phyloP scores from a whole-genome alignment of 192 early-diverging fungal genomes.

The Lobosporangium transversale region DNA sequence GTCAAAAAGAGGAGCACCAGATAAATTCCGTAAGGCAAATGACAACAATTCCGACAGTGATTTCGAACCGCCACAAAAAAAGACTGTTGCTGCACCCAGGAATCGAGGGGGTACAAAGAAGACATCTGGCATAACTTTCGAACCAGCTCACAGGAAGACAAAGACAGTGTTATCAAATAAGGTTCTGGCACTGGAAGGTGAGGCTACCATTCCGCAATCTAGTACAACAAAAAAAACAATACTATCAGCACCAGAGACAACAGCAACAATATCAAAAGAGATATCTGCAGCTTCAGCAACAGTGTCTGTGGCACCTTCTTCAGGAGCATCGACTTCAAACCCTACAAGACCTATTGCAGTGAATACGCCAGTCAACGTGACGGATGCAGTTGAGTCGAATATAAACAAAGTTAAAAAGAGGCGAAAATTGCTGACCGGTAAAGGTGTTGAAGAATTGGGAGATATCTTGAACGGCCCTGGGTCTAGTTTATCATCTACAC shows the following conservation, averaged over 20 bases:
- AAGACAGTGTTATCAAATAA: background rate
- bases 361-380: background rate
- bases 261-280: background rate
- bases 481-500: constrained; percentile 12
- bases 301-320: background rate
- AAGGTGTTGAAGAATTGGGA: constrained; percentile 37
- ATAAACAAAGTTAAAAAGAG: constrained; percentile 40
- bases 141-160: constrained; percentile 6
- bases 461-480: constrained; percentile 46
- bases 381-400: background rate
- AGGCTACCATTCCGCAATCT: background rate
- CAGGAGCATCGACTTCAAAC: background rate
- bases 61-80: constrained; percentile 25
- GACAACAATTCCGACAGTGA: constrained; percentile 21
- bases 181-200: background rate
- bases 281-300: background rate
- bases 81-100: background rate
- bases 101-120: background rate
- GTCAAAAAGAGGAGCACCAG: constrained; percentile 1
- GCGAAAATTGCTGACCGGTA: constrained; percentile 38
- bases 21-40: background rate
- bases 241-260: background rate
- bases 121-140: constrained; percentile 5
- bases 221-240: background rate
- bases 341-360: background rate